Base-by-base conservation (phyloP, 2,329 filamentous ascomycete genomes). In the Fusarium hostae region DNA sequence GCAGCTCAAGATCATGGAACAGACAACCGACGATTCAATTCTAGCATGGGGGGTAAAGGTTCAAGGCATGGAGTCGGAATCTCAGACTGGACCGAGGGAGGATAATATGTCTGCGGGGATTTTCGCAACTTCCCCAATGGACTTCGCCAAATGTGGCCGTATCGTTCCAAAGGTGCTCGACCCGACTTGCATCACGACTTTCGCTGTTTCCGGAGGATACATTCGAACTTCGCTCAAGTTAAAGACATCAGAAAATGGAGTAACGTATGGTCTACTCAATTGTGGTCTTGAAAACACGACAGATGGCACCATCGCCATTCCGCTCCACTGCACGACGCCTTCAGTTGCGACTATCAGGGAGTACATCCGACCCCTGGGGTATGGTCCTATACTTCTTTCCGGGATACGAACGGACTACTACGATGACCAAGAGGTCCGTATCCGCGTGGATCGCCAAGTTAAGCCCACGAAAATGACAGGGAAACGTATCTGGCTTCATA, bases 21-120 rank as follows among this genome's bases (percentile, higher is more conserved):
- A 64, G 6, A 64, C 58, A 6, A 32, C 41, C 5, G 61, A 64
- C 5, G 61, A 64, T 18, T 64, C 58, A 13, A 47, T 63, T 4
- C 15, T 64, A 3, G 58, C 61, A 5, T 64, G 61, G 58, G 61
- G 61, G 5, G 5, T 47, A 1, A 56, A 26, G 11, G 52, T 28
- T 5, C 18, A 18, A 13, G 34, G 26, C 0, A 47, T 6, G 34
- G 26, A 32, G 10, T 22, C 8, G 1, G n/a, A 40, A 26, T 24
- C n/a, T 0, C n/a, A 39, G 11, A 41, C 16, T 12, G 11, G 15
- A 0, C 16, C 7, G 3, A 20, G 3, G 3, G 44, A 39, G 1
- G 5, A 15, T 11, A 10, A 9, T 6, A 24, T 12, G 4, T 63
- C 61, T 1, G 61, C 47, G 1, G 58, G 61, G 8, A n/a, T 55